These are phyloP conservation scores for Lipomyces oligophaga DNA, from an alignment of 805 yeast genomes.

Conservation along the genomic window DNA sequence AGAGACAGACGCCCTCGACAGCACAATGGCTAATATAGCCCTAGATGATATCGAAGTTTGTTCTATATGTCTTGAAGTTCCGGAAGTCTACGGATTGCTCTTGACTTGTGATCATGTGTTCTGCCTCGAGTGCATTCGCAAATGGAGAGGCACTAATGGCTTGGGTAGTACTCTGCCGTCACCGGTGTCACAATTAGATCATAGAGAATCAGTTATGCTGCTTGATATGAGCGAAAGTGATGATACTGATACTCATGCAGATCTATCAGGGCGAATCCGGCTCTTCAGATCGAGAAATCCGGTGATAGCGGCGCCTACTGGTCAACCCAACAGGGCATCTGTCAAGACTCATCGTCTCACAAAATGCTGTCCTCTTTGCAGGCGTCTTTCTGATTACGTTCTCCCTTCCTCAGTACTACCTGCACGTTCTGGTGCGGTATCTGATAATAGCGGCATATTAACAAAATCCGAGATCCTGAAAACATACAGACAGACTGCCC, in stretches of 20 bases:
- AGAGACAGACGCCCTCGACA: too few species aligned
- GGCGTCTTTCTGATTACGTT: constrained; percentile 19
- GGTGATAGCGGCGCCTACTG: too few species aligned
- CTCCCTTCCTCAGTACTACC: constrained; percentile 20
- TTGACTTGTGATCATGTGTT: constrained; percentile 17
- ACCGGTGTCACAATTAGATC: too few species aligned
- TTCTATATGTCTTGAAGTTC: constrained; percentile 17
- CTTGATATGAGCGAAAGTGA: too few species aligned
- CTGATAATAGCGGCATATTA: not conserved
- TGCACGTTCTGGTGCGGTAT: not conserved
- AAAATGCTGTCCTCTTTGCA: constrained; percentile 22
- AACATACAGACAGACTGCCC: constrained; percentile 10
- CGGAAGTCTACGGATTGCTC: constrained; percentile 17
- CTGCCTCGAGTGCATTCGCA: constrained; percentile 18
- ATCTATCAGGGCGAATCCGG: too few species aligned
- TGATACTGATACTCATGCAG: too few species aligned
- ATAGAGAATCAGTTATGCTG: too few species aligned
- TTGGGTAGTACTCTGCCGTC: too few species aligned
- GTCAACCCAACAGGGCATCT: too few species aligned
- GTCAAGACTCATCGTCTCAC: constrained; percentile 8
- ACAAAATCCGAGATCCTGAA: constrained; percentile 16
- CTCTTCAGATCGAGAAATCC: too few species aligned
- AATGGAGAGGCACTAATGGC: constrained; percentile 13
- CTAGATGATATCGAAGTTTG: not conserved
- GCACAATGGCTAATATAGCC: not conserved